Conservation (phyloP, 768 basidiomycete species). For the Suillus americanus region DNA sequence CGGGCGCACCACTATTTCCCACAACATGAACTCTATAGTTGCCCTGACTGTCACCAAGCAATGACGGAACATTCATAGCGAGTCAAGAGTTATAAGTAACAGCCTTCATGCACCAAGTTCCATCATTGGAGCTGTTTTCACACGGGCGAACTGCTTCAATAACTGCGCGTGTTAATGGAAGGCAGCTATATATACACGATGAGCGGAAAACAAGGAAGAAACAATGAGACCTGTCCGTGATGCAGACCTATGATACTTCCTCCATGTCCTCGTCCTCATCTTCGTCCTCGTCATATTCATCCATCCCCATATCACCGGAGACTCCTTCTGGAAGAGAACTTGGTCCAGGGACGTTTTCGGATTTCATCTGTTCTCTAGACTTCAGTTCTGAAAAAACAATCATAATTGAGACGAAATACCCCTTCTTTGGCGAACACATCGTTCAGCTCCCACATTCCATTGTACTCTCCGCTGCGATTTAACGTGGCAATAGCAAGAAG, state of each 20-base stretch:
- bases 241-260: slow-evolving; percentile 52
- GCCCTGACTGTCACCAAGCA: slow-evolving; percentile 46
- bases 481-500: slow-evolving; percentile 73
- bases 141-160: not conserved
- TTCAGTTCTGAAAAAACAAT: slow-evolving; percentile 9
- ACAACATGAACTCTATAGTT: slow-evolving; percentile 45
- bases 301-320: slow-evolving; percentile 27
- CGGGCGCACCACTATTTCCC: slow-evolving; percentile 51
- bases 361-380: slow-evolving; percentile 38
- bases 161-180: not conserved
- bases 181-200: slow-evolving; percentile 7
- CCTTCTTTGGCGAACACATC: slow-evolving; percentile 68
- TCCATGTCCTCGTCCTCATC: slow-evolving; percentile 67
- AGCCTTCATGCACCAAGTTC: not conserved
- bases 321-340: slow-evolving; percentile 23
- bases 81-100: not conserved
- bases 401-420: slow-evolving; percentile 35
- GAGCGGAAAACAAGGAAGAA: not conserved
- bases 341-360: slow-evolving; percentile 43
- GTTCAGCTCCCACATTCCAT: slow-evolving; percentile 79
- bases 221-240: slow-evolving; percentile 3
- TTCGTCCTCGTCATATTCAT: slow-evolving; percentile 47
- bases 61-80: slow-evolving; percentile 22
- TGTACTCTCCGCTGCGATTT: slow-evolving; percentile 78
- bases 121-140: not conserved